Base-by-base conservation (phyloP, 148 eudicot species). In the Heliamphora exappendiculata region DNA sequence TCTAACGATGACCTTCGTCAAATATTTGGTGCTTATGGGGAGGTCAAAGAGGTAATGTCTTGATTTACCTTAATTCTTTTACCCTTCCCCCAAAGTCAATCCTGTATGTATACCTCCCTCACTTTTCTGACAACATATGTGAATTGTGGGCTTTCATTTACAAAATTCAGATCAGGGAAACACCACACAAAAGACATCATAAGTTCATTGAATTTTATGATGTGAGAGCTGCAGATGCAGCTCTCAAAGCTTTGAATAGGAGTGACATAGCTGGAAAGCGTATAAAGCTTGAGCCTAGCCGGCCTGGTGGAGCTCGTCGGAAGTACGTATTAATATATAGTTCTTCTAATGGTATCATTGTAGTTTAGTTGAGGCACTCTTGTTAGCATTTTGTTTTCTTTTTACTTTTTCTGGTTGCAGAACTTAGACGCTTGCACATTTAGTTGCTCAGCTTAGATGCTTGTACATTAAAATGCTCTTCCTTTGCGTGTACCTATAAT, bases 151-250 rank as follows among this genome's bases (percentile, higher is more conserved):
- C 14, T 79, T 29, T 54, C 34, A 9, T 42, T 31, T 53, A 42
- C 66, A 53, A 77, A 76, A 17, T 80, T 36, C 81, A 87, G 90
- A 85, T 87, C 66, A 85, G 90, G 77, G 90, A 87, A 80, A 87
- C 90, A n/a, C 90, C 88, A 24, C 90, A 85, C 78, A 87, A 85
- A 59, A 76, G 84, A 9, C 90, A 87, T 75, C 90, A 87, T 65
- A 87, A 87, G 84, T 87, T 87, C 73, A 80, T 87, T 28, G 90
- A 87, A 68, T 87, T 65, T 76, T 87, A 81, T 65, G 90, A 87
- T 78, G 90, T 87, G 76, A 83, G 90, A 87, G 90, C 84, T 73
- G 88, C 88, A 49, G 90, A 87, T 50, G 88, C 84, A 54, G 90
- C 88, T 62, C 87, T 87, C 42, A 87, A 85, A 68, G 86, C 90